phyloP scores from a whole-genome alignment of 2,329 filamentous ascomycete species.

The Cladosporium sp. region DNA sequence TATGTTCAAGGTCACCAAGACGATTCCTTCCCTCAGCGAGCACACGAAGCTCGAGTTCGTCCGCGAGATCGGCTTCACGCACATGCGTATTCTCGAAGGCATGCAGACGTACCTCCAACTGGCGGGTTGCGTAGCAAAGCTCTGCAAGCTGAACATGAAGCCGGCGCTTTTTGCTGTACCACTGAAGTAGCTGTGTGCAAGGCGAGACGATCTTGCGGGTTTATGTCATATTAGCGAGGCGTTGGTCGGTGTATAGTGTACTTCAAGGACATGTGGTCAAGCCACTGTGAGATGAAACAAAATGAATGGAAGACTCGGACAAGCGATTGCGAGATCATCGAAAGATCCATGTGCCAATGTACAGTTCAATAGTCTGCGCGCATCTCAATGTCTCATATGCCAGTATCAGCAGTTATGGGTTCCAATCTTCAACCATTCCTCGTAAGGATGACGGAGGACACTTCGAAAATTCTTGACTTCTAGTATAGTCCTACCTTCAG shows the following conservation, averaged over 20 bases:
- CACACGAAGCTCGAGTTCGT: constrained; percentile 96
- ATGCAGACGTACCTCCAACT: constrained; percentile 93
- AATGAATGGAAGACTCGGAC: background rate
- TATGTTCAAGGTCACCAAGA: constrained; percentile 98
- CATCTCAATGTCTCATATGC: too few relatives aligned
- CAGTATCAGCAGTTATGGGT: too few relatives aligned
- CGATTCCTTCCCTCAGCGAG: constrained; percentile 84
- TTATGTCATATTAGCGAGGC: constrained; percentile 23
- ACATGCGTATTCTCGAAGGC: constrained; percentile 98
- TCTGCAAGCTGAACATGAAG: constrained; percentile 97
- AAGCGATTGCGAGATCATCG: background rate
- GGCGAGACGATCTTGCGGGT: constrained; percentile 10
- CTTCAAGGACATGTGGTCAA: background rate
- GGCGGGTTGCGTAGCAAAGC: constrained; percentile 82
- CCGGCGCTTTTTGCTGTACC: constrained; percentile 67
- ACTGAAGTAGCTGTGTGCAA: constrained; percentile 7
- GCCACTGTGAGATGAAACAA: background rate
- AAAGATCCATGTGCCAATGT: too few relatives aligned
- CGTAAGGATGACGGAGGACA: too few relatives aligned
- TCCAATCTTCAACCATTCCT: too few relatives aligned
- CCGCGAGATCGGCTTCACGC: constrained; percentile 90
- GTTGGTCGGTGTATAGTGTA: constrained; percentile 19
- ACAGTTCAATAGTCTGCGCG: too few relatives aligned
- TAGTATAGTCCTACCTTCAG: too few relatives aligned
- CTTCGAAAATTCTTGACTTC: too few relatives aligned